Percentiles rank a stretch among this genome's conserved stretches.
Evolutionary conservation across 1,284 basidiomycete genomes (phyloP).

Genomic region (Mycocalia duriaeana): DNA sequence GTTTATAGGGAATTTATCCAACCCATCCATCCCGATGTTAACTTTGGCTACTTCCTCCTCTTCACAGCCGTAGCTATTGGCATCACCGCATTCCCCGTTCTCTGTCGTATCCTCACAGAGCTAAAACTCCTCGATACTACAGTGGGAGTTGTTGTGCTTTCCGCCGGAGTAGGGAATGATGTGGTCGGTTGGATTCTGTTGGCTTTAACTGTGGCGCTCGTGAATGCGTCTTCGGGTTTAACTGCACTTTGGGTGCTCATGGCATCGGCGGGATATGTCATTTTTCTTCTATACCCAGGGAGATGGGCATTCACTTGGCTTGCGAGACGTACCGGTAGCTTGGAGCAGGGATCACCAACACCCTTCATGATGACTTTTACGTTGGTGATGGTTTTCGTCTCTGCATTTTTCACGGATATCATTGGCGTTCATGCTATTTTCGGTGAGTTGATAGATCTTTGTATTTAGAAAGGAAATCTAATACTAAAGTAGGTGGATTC

Average conservation of each 20-base stretch:
- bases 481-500: conserved; percentile 59
- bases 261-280: conserved; percentile 65
- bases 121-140: conserved; percentile 81
- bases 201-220: conserved; percentile 84
- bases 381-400: conserved; percentile 71
- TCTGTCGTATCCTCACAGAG: conserved; percentile 82
- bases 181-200: conserved; percentile 74
- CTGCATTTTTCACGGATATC: conserved; percentile 86
- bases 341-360: conserved; percentile 72
- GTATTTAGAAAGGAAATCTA: too few species aligned
- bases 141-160: conserved; percentile 82
- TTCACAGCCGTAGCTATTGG: conserved; percentile 88
- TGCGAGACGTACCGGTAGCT: conserved; percentile 64
- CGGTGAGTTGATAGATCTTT: conserved; percentile 29
- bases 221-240: conserved; percentile 74
- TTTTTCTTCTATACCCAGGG: conserved; percentile 69
- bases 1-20: conserved; percentile 79
- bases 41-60: conserved; percentile 83
- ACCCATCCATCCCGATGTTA: conserved; percentile 54
- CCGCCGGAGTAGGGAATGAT: conserved; percentile 89
- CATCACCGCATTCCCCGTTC: conserved; percentile 91
- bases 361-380: conserved; percentile 76
- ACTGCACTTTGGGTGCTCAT: conserved; percentile 84
- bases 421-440: conserved; percentile 74
- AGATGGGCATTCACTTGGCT: conserved; percentile 65